Conservation (phyloP, 228 moss, liverwort and hornwort species). For the Sphagnum magellanicum region DNA sequence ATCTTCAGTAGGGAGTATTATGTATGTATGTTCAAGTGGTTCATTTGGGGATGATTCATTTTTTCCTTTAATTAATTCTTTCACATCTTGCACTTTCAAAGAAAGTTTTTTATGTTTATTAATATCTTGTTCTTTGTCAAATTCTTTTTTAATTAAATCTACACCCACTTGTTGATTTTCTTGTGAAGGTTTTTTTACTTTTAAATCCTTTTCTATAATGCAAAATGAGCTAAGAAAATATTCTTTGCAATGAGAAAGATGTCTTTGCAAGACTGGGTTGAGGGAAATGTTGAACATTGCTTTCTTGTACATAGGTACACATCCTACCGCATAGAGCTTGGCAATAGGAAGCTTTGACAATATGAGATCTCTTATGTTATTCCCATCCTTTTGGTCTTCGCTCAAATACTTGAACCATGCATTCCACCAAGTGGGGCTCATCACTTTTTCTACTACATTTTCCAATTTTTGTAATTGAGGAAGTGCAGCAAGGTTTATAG, state of each 20-base stretch:
- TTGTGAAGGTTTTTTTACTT: not conserved
- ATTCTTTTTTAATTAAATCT: not conserved
- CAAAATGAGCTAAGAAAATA: slow-evolving; percentile 49
- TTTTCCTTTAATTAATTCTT: not conserved
- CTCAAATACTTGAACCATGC: slow-evolving; percentile 45
- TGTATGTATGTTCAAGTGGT: not conserved
- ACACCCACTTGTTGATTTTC: not conserved
- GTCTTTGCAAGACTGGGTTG: slow-evolving; percentile 31
- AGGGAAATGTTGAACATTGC: slow-evolving; percentile 19
- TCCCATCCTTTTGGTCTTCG: slow-evolving; percentile 26
- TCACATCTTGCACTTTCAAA: not conserved
- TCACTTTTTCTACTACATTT: slow-evolving; percentile 8
- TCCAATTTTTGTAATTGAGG: slow-evolving; percentile 12
- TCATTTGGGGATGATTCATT: not conserved
- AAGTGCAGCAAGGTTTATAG: slow-evolving; percentile 17
- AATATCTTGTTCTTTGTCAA: not conserved
- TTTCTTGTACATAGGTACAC: slow-evolving; percentile 31
- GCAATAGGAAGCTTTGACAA: slow-evolving; percentile 44
- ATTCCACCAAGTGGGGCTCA: slow-evolving; percentile 23
- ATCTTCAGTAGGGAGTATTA: not conserved
- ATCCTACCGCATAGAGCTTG: slow-evolving; percentile 25
- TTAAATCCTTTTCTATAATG: slow-evolving; percentile 19
- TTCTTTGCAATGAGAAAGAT: slow-evolving; percentile 31
- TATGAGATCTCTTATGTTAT: slow-evolving; percentile 51
- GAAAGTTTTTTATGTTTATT: too few species aligned